phyloP scores from a whole-genome alignment of 208 protist genomes.

The Angomonas ambiguus region DNA sequence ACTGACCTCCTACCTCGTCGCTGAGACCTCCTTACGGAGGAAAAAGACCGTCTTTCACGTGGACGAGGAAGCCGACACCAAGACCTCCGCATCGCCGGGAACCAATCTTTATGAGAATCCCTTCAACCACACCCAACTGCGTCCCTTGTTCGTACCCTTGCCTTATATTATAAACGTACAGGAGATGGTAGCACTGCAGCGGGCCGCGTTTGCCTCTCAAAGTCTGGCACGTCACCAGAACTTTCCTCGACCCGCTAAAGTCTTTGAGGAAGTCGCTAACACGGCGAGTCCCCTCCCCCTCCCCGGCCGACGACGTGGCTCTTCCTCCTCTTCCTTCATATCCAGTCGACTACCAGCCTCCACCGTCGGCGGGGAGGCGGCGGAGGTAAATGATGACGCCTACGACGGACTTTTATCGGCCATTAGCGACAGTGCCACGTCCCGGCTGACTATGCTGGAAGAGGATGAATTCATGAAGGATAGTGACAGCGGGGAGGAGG shows the following conservation, averaged over 20 bases:
- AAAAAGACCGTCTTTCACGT: neutral
- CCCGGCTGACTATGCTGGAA: neutral
- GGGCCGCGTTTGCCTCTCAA: neutral
- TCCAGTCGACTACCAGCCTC: neutral
- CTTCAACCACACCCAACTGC: neutral
- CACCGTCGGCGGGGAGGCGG: neutral
- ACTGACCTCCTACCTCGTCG: neutral
- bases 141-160: neutral
- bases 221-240: conserved; percentile 2
- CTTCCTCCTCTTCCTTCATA: neutral
- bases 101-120: neutral
- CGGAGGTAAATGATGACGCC: neutral
- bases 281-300: neutral
- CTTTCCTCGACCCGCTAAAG: neutral
- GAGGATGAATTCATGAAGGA: neutral
- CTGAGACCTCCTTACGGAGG: neutral
- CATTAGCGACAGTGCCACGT: neutral
- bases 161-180: neutral
- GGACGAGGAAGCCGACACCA: neutral
- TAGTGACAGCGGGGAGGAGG: neutral
- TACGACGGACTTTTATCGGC: neutral
- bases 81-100: neutral
- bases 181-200: neutral
- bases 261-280: neutral
- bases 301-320: neutral